Evolutionary conservation across 1,284 basidiomycete species (phyloP), one percentile per base, ranked within the genome.

Genomic region (Ceratorhiza oryzae-sativae): DNA sequence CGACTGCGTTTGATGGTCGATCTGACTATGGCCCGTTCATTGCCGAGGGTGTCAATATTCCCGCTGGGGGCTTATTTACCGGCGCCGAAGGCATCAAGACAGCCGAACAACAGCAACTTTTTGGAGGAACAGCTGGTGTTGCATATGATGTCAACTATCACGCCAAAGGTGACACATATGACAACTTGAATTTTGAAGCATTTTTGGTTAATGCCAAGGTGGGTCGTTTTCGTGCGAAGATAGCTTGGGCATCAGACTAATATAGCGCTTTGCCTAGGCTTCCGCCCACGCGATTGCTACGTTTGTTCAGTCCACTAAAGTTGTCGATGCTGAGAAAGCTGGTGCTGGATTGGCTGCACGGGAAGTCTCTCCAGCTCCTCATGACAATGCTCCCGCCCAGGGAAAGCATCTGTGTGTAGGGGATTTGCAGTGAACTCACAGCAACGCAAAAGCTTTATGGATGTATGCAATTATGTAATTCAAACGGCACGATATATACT

Each of bases 31-130:
- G 65, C 23, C 65, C 53, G 9, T 68, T 68, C 46, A 68, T 68
- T 25, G 65, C 65, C n/a, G 49, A 71, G 15, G 70, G 70, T 4
- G 65, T 68, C 20, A 30, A 45, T 25, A 71, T 71, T 23, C 56
- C 70, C 9, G 70, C 70, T 42, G 70, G 70, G 30, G 70, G 70
- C 2, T n/a, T 71, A 1, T 71, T 71, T 58, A 71, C 70, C n/a
- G 70, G 70, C 9, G 70, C 70, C 32, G 70, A 71, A 27, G 70
- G 58, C 9, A 61, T 71, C 58, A 71, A 71, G 34, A 71, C 67
- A 10, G 23, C 58, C n/a, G 39, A 56, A 10, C 67, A 71, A 30
- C 48, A 49, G 12, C 10, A 4, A 15, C 23, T 71, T 15, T 71
- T 71, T 25, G 58, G 70, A 42, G 70, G 70, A 15, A 60, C 56